Base-by-base conservation (phyloP, 345 rosid genomes). In the Aethionema arabicum region DNA sequence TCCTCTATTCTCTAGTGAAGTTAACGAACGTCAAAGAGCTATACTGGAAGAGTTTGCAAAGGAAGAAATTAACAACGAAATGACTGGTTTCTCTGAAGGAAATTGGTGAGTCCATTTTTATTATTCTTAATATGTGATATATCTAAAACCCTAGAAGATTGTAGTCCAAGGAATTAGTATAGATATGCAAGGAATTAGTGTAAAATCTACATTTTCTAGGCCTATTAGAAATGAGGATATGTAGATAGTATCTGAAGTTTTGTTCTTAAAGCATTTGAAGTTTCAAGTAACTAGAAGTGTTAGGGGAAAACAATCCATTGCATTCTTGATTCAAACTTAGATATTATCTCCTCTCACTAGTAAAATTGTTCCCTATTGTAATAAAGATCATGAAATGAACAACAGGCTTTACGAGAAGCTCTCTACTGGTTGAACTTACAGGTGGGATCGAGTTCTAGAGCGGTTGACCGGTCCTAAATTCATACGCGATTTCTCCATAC, bases 401-500 rank as follows among this genome's bases (percentile, higher is more conserved):
- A 65, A 66, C 76, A 72, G 76, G 76, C 62, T 72, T 71, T 71
- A 71, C 70, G 91, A 86, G 98, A 95, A 86, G 90, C 91, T 93
- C 77, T 89, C 86, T 89, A 75, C 98, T 92, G 95, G 91, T 89
- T 92, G 91, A 87, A 87, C 93, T 89, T 89, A 81, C 96, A 92
- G 98, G 96, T 72, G 76, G 76, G 54, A 53, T 76, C 76, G 61
- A 70, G 43, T 81, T 50, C 56, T 66, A 42, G 77, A 78, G 65
- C 76, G 43, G 5, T 32, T 68, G 58, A 69, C 29, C 15, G 56
- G 59, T 70, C 82, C 90, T 29, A 75, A 69, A 66, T 74, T 88
- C 45, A 61, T 89, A 78, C 78, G 88, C 21, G 79, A 84, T 56
- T 44, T 85, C 52, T 81, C 91, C 9, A 15, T 81, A 31, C 4